A percentile compares a stretch with the other conserved stretches of the same genome.
Evolutionary conservation across 805 yeast genomes (phyloP).

Genomic region (Wickerhamiella brachini): DNA sequence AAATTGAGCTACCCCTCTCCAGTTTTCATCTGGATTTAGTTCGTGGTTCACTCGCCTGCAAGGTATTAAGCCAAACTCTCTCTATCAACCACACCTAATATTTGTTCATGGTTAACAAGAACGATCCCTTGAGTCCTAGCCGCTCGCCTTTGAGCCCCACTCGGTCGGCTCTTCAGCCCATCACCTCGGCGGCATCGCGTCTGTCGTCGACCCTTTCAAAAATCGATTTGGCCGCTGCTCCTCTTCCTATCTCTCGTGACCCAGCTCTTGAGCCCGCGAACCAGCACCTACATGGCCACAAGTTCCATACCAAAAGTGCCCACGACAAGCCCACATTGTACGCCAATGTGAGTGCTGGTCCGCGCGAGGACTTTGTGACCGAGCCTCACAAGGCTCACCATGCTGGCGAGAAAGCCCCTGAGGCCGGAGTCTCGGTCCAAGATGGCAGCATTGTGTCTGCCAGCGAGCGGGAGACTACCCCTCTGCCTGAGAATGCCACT

Average conservation of each 20-base stretch:
- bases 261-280: slow-evolving; percentile 23
- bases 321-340: slow-evolving; percentile 15
- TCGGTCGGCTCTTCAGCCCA: neutral
- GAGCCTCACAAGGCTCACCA: slow-evolving; percentile 4
- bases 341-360: slow-evolving; percentile 11
- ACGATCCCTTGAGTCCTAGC: neutral
- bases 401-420: slow-evolving; percentile 6
- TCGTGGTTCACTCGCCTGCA: neutral
- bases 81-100: neutral
- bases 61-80: neutral
- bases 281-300: slow-evolving; percentile 22
- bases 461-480: neutral
- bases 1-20: neutral
- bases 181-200: neutral
- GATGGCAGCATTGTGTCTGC: neutral
- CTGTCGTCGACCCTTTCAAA: slow-evolving; percentile 1
- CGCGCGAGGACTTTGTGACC: slow-evolving; percentile 8
- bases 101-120: neutral
- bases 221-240: slow-evolving; percentile 12
- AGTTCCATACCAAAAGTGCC: slow-evolving; percentile 18
- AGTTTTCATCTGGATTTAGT: neutral
- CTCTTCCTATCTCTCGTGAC: slow-evolving; percentile 15
- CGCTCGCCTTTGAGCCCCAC: neutral
- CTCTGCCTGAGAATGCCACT: slow-evolving; percentile 3
- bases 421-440: neutral